Percentiles rank a stretch among this genome's conserved stretches.
Conservation (phyloP, 768 basidiomycete genomes). For the Floccularia luteovirens region DNA sequence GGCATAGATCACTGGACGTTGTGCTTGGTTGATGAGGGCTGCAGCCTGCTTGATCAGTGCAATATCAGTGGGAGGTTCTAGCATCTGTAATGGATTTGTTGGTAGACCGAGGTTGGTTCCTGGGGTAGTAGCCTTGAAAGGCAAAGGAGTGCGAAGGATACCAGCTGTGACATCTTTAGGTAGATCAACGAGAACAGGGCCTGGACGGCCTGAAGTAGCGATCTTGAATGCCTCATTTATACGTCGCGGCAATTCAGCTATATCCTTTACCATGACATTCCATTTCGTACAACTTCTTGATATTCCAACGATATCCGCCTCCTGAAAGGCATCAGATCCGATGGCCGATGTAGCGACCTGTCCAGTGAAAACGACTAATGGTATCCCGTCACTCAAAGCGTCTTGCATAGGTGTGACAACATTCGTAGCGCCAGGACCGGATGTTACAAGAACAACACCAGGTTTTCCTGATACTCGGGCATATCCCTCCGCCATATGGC, state of each 20-base stretch:
- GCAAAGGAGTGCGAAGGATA: conserved; percentile 77
- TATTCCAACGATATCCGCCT: conserved; percentile 95
- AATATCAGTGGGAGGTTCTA: conserved; percentile 53
- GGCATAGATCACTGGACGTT: conserved; percentile 88
- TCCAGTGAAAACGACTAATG: conserved; percentile 91
- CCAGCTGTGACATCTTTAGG: conserved; percentile 99
- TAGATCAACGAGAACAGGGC: conserved; percentile 95
- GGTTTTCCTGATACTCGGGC: conserved; percentile 96
- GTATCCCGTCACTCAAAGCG: conserved; percentile 89
- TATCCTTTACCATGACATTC: conserved; percentile 99
- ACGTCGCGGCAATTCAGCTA: conserved; percentile 86
- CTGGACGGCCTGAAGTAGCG: conserved; percentile 93
- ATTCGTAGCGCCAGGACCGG: conserved; percentile 97
- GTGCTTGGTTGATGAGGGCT: conserved; percentile 83
- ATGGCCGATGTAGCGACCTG: conserved; percentile 99
- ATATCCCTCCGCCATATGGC: conserved; percentile 99
- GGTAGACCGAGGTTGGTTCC: conserved; percentile 70
- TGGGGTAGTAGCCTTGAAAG: conserved; percentile 81
- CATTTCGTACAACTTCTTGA: conserved; percentile 97
- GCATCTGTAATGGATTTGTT: conserved; percentile 57
- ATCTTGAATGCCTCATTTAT: conserved; percentile 99
- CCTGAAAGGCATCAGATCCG: conserved; percentile 98
- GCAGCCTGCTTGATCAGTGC: conserved; percentile 78
- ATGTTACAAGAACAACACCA: conserved; percentile 96
- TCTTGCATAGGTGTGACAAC: conserved; percentile 98